Evolutionary conservation across 495 filamentous ascomycete species (phyloP).

Genomic region (Tuber brumale): DNA sequence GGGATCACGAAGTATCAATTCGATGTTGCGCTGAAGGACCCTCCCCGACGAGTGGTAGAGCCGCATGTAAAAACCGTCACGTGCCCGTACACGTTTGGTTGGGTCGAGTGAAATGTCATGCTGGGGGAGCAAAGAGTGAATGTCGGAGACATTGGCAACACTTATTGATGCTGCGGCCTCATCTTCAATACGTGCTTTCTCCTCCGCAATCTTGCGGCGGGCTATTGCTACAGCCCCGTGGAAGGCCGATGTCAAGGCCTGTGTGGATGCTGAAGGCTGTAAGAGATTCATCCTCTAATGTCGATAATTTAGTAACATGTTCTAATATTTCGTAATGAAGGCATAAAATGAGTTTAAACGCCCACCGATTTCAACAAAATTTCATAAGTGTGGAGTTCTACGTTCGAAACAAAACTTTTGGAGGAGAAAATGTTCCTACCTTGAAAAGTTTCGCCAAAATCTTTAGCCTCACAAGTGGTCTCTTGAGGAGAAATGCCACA

Average conservation of each 20-base stretch:
- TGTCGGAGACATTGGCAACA: constrained; percentile 67
- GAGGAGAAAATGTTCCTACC: constrained; percentile 43
- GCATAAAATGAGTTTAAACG: not conserved
- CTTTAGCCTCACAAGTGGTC: constrained; percentile 81
- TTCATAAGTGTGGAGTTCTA: not conserved
- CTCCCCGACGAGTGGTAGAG: constrained; percentile 85
- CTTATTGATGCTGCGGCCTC: constrained; percentile 82
- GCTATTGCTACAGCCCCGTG: constrained; percentile 70
- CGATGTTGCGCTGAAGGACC: constrained; percentile 78
- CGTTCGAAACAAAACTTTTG: not conserved
- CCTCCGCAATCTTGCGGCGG: constrained; percentile 72
- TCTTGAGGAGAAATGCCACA: constrained; percentile 85
- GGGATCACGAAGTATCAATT: constrained; percentile 78
- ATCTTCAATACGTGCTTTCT: constrained; percentile 80
- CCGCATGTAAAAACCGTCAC: constrained; percentile 82
- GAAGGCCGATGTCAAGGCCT: constrained; percentile 53
- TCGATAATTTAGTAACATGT: constrained; percentile 17
- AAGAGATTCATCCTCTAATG: constrained; percentile 50
- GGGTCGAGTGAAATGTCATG: constrained; percentile 65
- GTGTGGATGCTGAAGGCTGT: constrained; percentile 54
- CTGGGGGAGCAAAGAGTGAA: constrained; percentile 63
- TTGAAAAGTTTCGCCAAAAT: constrained; percentile 79
- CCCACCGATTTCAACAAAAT: not conserved
- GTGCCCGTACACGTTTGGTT: constrained; percentile 68
- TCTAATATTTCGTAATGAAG: not conserved